Conservation (phyloP, 164 flowering plant genomes). For the Aristolochia californica region DNA sequence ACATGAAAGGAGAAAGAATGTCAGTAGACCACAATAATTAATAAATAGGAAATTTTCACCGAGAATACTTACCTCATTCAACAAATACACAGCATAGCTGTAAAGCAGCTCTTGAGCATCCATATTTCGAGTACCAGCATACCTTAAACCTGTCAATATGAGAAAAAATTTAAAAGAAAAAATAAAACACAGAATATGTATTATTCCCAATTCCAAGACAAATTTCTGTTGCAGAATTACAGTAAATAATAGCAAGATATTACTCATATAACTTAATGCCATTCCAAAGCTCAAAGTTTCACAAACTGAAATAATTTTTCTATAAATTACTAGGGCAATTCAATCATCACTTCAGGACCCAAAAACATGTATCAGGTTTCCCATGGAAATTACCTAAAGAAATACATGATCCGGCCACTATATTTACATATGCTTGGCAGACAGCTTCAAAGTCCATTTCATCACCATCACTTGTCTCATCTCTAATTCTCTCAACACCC, state of each 20-base stretch:
- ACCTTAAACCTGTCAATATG: constrained; percentile 59
- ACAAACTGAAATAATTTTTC: too few species aligned
- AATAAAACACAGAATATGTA: too few species aligned
- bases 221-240: too few species aligned
- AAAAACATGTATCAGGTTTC: too few species aligned
- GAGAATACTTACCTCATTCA: constrained; percentile 64
- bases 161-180: neutral
- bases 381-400: constrained; percentile 5
- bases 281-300: too few species aligned
- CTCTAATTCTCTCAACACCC: constrained; percentile 41
- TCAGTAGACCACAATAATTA: neutral
- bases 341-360: too few species aligned
- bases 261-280: too few species aligned
- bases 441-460: constrained; percentile 69
- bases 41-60: constrained; percentile 8
- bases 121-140: constrained; percentile 86
- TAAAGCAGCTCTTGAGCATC: constrained; percentile 79
- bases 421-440: constrained; percentile 84
- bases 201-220: too few species aligned
- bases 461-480: constrained; percentile 42
- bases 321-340: too few species aligned
- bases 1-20: neutral
- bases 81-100: constrained; percentile 67
- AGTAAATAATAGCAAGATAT: too few species aligned
- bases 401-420: constrained; percentile 80